These are phyloP conservation scores for Globisporangium radiosum DNA, from an alignment of 352 stramenopile genomes.

Conservation along the genomic window DNA sequence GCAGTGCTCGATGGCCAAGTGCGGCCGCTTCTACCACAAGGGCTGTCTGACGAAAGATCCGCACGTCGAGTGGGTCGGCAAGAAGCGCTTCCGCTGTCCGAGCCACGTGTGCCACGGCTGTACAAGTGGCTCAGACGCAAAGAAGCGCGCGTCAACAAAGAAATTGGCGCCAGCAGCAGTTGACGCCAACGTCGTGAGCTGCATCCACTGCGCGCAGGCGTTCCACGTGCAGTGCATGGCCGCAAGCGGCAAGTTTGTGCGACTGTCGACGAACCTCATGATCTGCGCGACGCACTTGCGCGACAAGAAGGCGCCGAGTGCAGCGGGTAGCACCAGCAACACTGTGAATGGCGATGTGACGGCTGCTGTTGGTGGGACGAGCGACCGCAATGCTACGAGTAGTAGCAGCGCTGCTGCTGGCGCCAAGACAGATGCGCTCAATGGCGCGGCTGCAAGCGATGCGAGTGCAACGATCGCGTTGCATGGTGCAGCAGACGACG, in stretches of 20 bases:
- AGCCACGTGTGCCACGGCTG: conserved; percentile 88
- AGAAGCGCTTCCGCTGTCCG: conserved; percentile 86
- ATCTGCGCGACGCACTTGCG: conserved; percentile 83
- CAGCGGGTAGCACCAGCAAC: background rate
- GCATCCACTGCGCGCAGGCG: conserved; percentile 82
- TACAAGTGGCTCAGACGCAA: conserved; percentile 10
- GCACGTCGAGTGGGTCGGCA: conserved; percentile 82
- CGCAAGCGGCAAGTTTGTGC: conserved; percentile 66
- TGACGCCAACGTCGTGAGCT: conserved; percentile 36
- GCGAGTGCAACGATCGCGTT: conserved; percentile 9
- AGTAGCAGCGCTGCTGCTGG: no score
- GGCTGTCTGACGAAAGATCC: conserved; percentile 69
- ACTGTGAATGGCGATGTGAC: no score
- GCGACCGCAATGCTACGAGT: no score
- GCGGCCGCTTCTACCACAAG: conserved; percentile 91
- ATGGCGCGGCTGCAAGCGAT: background rate
- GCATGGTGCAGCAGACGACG: conserved; percentile 8
- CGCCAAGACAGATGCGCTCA: background rate
- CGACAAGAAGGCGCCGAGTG: conserved; percentile 20
- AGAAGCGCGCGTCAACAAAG: conserved; percentile 28
- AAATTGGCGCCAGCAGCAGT: conserved; percentile 16
- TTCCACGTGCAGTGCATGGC: conserved; percentile 82
- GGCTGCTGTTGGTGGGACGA: no score
- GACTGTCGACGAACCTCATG: conserved; percentile 81
- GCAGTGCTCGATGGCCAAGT: conserved; percentile 88